Percentiles rank a stretch among this genome's conserved stretches.
Conservation (phyloP, 2,329 filamentous ascomycete species). For the Pyricularia pennisetigena region DNA sequence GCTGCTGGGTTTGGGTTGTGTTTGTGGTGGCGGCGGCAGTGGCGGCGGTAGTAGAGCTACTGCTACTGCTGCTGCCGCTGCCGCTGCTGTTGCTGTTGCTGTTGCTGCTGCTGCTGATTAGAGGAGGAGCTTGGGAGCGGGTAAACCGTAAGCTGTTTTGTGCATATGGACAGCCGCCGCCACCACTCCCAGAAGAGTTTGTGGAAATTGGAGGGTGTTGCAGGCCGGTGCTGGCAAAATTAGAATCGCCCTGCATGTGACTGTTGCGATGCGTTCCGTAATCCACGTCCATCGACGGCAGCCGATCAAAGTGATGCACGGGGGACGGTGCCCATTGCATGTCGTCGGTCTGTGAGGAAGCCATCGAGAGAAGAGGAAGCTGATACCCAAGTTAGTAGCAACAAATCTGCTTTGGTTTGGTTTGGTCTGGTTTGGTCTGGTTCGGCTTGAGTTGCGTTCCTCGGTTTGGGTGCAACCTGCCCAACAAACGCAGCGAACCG, state of each 20-base stretch:
- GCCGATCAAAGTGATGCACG: not conserved
- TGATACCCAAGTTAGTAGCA: not conserved
- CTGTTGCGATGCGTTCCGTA: not conserved
- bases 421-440: not conserved
- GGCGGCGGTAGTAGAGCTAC: not conserved
- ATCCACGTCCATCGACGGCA: not conserved
- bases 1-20: constrained; percentile 7
- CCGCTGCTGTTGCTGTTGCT: constrained; percentile 1
- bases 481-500: not conserved
- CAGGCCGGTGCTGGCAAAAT: not conserved
- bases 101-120: constrained; percentile 8
- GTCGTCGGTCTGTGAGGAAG: not conserved
- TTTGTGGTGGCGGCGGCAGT: constrained; percentile 1
- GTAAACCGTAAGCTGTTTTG: not conserved
- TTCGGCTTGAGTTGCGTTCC: not conserved
- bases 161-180: not conserved
- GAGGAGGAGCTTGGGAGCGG: not conserved
- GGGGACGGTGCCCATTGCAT: not conserved
- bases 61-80: constrained; percentile 6
- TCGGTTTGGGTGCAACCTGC: not conserved
- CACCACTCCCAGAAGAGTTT: not conserved
- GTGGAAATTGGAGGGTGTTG: not conserved
- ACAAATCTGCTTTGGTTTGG: not conserved
- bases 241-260: not conserved
- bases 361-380: not conserved